phyloP scores from a whole-genome alignment of 2,329 filamentous ascomycete species.

The Colletotrichum theobromicola region DNA sequence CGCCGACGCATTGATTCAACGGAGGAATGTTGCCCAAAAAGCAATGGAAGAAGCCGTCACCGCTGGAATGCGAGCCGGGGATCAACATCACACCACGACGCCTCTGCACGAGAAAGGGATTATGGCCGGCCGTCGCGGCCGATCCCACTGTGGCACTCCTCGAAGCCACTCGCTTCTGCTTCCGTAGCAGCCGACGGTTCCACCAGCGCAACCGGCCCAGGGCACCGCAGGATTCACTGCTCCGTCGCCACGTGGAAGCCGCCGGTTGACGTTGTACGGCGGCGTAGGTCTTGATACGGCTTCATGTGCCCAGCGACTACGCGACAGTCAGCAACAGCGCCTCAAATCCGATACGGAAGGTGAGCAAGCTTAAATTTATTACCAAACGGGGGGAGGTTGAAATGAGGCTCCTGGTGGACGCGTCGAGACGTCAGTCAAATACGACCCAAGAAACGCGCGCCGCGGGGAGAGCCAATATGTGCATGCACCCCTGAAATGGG shows the following conservation, averaged over 20 bases:
- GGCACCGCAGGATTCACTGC: neutral
- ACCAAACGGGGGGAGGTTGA: neutral
- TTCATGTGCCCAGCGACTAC: neutral
- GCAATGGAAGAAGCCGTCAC: neutral
- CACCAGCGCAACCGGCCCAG: neutral
- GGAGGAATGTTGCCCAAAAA: neutral
- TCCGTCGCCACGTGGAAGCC: neutral
- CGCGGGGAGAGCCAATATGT: neutral
- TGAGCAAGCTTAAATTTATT: neutral
- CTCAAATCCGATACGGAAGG: neutral
- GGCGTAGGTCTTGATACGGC: neutral
- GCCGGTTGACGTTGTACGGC: neutral
- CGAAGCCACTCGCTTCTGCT: neutral
- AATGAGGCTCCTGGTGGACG: slow-evolving; percentile 8
- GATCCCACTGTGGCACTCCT: neutral
- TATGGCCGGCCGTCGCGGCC: neutral
- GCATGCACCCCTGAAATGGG: neutral
- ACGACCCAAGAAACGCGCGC: neutral
- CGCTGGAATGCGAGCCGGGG: neutral
- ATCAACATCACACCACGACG: neutral
- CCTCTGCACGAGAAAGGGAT: neutral
- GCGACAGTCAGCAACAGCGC: neutral
- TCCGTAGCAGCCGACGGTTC: neutral
- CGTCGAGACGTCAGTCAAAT: neutral
- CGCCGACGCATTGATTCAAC: neutral